A percentile compares a stretch with the other conserved stretches of the same genome.
Evolutionary conservation across 129 eudicot genomes (phyloP).

Genomic region (Calendula officinalis): DNA sequence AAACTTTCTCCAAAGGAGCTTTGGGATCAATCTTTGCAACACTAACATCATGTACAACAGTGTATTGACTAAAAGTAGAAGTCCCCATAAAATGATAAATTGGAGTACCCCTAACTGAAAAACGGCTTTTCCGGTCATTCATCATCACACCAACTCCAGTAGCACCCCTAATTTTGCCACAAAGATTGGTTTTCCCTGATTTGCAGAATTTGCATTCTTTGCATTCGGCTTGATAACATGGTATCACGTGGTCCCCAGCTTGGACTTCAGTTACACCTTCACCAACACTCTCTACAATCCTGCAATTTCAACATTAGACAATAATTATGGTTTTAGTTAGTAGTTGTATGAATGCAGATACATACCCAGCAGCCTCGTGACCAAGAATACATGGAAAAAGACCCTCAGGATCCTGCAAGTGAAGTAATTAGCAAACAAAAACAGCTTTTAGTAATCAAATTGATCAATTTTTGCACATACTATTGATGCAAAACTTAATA

Average conservation of each 20-base stretch:
- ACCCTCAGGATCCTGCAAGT: constrained; percentile 88
- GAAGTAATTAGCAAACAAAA: not conserved
- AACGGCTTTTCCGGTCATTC: constrained; percentile 86
- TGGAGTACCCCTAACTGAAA: constrained; percentile 72
- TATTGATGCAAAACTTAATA: not conserved
- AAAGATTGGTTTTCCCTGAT: constrained; percentile 93
- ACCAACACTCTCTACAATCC: constrained; percentile 89
- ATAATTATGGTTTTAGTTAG: not conserved
- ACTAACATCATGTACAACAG: constrained; percentile 95
- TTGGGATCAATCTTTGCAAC: constrained; percentile 90
- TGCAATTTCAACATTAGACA: not conserved
- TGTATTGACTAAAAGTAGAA: constrained; percentile 90
- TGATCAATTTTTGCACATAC: too few species aligned
- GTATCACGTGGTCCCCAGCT: constrained; percentile 96
- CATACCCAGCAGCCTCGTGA: constrained; percentile 86
- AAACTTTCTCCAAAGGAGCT: constrained; percentile 96
- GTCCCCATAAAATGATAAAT: constrained; percentile 96
- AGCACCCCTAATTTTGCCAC: constrained; percentile 85
- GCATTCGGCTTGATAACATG: constrained; percentile 95
- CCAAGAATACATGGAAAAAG: constrained; percentile 96
- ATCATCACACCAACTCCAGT: constrained; percentile 96
- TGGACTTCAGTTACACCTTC: constrained; percentile 92
- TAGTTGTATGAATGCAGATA: not conserved
- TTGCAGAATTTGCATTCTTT: constrained; percentile 87
- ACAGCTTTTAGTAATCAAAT: not conserved